phyloP scores from a whole-genome alignment of 2,329 filamentous ascomycete genomes.

The Monilinia aucupariae region DNA sequence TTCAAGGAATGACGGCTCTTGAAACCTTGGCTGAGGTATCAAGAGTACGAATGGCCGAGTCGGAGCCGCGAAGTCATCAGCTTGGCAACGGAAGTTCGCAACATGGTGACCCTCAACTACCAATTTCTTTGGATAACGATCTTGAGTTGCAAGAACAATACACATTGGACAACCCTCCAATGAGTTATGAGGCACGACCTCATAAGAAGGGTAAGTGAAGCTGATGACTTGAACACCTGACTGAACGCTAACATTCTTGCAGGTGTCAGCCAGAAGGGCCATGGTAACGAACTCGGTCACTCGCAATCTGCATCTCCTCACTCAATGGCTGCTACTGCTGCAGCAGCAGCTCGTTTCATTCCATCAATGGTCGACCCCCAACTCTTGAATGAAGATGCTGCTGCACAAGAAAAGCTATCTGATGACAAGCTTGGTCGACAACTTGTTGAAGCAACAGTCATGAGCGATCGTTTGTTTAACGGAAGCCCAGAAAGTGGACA shows the following conservation, averaged over 20 bases:
- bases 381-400: constrained; percentile 29
- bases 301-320: constrained; percentile 31
- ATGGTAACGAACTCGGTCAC: background rate
- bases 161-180: constrained; percentile 51
- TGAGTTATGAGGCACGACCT: constrained; percentile 43
- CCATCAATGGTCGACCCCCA: constrained; percentile 36
- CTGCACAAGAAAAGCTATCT: constrained; percentile 20
- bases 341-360: constrained; percentile 30
- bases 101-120: constrained; percentile 18
- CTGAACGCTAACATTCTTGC: background rate
- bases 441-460: constrained; percentile 26
- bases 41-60: constrained; percentile 63
- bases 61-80: constrained; percentile 48
- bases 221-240: background rate
- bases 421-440: constrained; percentile 26
- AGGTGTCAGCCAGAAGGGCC: constrained; percentile 4
- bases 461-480: constrained; percentile 24
- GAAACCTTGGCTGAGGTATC: constrained; percentile 87
- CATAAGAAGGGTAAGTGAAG: constrained; percentile 38
- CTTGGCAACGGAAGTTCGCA: constrained; percentile 38
- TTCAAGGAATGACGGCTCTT: constrained; percentile 62
- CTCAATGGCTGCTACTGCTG: constrained; percentile 31
- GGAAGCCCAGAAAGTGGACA: constrained; percentile 22
- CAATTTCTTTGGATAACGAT: constrained; percentile 27
- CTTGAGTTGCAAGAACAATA: constrained; percentile 56